These are phyloP conservation scores for Phaeosphaeriaceae sp. DNA, from an alignment of 2,329 filamentous ascomycete genomes.

Conservation along the genomic window DNA sequence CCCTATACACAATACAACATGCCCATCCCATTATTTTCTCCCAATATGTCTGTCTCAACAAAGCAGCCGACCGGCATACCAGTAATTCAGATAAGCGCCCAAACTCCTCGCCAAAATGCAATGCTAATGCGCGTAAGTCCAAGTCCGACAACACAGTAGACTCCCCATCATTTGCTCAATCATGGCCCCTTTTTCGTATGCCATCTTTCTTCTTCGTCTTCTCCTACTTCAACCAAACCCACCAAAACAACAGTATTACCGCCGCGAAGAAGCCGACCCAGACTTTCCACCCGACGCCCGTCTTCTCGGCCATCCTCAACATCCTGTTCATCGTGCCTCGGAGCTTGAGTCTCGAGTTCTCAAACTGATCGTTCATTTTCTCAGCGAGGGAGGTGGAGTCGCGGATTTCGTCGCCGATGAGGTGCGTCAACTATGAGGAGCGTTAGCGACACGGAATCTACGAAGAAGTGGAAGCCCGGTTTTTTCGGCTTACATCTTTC, in stretches of 20 bases:
- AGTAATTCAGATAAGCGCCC: too few species aligned
- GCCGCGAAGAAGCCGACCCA: conserved; percentile 90
- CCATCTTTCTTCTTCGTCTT: not conserved
- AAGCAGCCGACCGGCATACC: too few species aligned
- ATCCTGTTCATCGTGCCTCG: conserved; percentile 96
- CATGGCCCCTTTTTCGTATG: too few species aligned
- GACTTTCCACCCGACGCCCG: conserved; percentile 93
- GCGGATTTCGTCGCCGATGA: conserved; percentile 94
- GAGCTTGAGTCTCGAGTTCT: conserved; percentile 79
- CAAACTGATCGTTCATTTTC: conserved; percentile 95
- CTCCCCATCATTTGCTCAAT: too few species aligned
- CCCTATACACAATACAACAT: too few species aligned
- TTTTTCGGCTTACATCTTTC: conserved; percentile 88
- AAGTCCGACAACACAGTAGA: too few species aligned
- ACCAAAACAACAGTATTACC: conserved; percentile 83
- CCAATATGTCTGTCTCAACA: too few species aligned
- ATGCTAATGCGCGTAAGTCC: too few species aligned
- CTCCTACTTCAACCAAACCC: conserved; percentile 74
- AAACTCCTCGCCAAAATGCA: too few species aligned
- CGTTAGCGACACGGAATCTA: not conserved
- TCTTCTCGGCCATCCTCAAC: conserved; percentile 92
- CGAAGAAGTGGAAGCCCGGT: too few species aligned
- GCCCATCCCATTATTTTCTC: too few species aligned
- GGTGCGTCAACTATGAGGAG: conserved; percentile 72
- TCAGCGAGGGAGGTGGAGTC: conserved; percentile 87